A percentile compares a stretch with the other conserved stretches of the same genome.
phyloP scores from a whole-genome alignment of 2,329 filamentous ascomycete genomes.

The Helotiales sp. region DNA sequence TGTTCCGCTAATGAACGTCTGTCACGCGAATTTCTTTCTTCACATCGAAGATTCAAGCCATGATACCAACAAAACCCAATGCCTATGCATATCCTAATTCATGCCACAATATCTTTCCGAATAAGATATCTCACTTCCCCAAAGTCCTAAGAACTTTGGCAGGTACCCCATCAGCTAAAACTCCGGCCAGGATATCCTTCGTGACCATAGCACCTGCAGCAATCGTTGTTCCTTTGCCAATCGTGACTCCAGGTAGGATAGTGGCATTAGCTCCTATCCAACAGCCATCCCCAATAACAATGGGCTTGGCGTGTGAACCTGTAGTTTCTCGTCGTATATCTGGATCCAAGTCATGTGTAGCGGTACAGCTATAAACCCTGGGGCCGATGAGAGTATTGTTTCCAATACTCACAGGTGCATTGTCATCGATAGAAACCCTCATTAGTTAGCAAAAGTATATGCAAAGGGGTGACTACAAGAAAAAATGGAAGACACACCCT shows the following conservation, averaged over 20 bases:
- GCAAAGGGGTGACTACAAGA: neutral
- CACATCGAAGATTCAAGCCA: no score
- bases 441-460: neutral
- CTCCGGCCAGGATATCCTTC: slow-evolving; percentile 22
- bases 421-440: slow-evolving; percentile 29
- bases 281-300: slow-evolving; percentile 53
- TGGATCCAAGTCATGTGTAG: slow-evolving; percentile 68
- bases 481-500: slow-evolving; percentile 14
- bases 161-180: slow-evolving; percentile 23
- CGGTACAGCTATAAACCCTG: slow-evolving; percentile 69
- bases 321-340: slow-evolving; percentile 54
- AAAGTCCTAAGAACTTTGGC: slow-evolving; percentile 13
- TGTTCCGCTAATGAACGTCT: no score
- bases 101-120: no score
- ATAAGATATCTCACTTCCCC: no score
- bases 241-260: slow-evolving; percentile 53
- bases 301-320: slow-evolving; percentile 47
- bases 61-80: no score
- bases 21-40: no score
- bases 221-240: slow-evolving; percentile 52
- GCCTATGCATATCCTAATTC: no score
- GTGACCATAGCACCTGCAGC: slow-evolving; percentile 53
- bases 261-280: slow-evolving; percentile 53
- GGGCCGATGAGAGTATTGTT: slow-evolving; percentile 56
- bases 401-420: slow-evolving; percentile 47